Evolutionary conservation across 768 basidiomycete genomes (phyloP).

Genomic region (Suillus fuscotomentosus): DNA sequence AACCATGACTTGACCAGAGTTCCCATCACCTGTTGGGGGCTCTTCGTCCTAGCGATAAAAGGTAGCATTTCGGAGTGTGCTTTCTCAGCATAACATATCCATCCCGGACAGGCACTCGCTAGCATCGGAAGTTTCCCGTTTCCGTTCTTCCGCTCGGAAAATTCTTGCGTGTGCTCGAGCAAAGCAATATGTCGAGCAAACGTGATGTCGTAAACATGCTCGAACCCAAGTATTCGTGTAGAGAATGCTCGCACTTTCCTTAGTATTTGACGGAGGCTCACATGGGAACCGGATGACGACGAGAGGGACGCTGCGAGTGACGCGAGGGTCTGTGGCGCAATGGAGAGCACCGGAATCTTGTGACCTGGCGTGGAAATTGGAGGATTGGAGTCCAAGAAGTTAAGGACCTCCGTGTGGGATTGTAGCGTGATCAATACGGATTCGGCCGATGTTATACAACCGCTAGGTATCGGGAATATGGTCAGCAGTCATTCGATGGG

Average conservation of each 20-base stretch:
- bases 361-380: conserved; percentile 36
- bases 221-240: conserved; percentile 64
- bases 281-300: conserved; percentile 39
- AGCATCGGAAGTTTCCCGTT: conserved; percentile 75
- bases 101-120: conserved; percentile 95
- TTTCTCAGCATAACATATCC: conserved; percentile 99
- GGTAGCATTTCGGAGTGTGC: conserved; percentile 92
- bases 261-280: conserved; percentile 60
- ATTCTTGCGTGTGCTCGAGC: conserved; percentile 80
- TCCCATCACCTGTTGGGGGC: conserved; percentile 94
- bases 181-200: conserved; percentile 89
- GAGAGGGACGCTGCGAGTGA: conserved; percentile 69
- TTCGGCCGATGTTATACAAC: conserved; percentile 98
- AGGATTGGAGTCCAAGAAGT: conserved; percentile 65
- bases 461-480: conserved; percentile 46
- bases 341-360: conserved; percentile 73
- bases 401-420: conserved; percentile 89
- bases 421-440: conserved; percentile 95
- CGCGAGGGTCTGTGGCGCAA: conserved; percentile 85
- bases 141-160: conserved; percentile 61
- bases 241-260: conserved; percentile 73
- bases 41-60: conserved; percentile 84
- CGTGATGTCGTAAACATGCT: conserved; percentile 90
- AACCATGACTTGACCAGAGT: conserved; percentile 91
- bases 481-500: background rate